Percentiles rank a stretch among this genome's conserved stretches.
Conservation (phyloP, 306 rosid species). For the Prunus mume region DNA sequence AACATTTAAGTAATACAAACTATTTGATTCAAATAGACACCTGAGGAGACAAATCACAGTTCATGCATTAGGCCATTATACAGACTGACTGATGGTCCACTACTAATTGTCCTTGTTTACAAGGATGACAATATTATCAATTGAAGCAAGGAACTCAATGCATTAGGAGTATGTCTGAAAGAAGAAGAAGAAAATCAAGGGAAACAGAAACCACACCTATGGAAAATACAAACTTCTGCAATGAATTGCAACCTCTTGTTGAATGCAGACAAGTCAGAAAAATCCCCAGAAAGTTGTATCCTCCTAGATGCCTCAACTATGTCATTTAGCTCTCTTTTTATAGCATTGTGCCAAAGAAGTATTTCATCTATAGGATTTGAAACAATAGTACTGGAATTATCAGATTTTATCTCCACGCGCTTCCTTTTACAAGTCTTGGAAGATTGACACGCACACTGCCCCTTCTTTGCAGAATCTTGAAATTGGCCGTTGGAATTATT, state of each 20-base stretch:
- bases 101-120: not conserved
- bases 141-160: slow-evolving; percentile 4
- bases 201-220: slow-evolving; percentile 52
- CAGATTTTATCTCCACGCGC: slow-evolving; percentile 37
- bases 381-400: slow-evolving; percentile 22
- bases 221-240: slow-evolving; percentile 90
- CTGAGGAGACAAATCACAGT: not conserved
- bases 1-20: not conserved
- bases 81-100: not conserved
- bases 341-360: slow-evolving; percentile 91
- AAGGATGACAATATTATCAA: slow-evolving; percentile 1
- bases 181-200: not conserved
- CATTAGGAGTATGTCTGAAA: not conserved
- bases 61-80: not conserved
- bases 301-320: slow-evolving; percentile 50
- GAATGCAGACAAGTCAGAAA: slow-evolving; percentile 64
- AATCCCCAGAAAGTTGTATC: slow-evolving; percentile 58
- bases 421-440: slow-evolving; percentile 38
- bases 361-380: slow-evolving; percentile 80
- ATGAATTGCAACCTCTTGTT: slow-evolving; percentile 81
- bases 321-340: slow-evolving; percentile 74
- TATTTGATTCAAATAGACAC: not conserved
- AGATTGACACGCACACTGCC: slow-evolving; percentile 22
- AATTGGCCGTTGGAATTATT: slow-evolving; percentile 20
- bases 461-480: slow-evolving; percentile 37